Conservation (phyloP, 1,139 yeast species). For the Kodamaea fungicola region DNA sequence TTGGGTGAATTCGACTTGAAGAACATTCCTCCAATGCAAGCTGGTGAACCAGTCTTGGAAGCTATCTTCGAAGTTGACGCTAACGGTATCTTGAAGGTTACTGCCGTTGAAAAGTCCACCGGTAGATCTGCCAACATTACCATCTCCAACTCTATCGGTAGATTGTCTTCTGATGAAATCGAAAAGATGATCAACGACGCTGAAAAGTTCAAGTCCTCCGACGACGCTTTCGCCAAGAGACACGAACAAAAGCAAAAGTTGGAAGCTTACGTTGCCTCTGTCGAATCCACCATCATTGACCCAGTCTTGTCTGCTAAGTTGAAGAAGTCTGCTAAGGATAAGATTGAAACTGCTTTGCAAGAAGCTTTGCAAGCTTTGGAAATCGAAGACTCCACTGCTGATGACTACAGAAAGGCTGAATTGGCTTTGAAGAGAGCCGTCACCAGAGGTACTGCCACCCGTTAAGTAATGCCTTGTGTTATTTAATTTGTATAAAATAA, state of each 20-base stretch:
- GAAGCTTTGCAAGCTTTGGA: slow-evolving; percentile 98
- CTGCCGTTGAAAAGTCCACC: slow-evolving; percentile 98
- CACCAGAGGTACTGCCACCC: slow-evolving; percentile 99
- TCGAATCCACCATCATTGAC: slow-evolving; percentile 95
- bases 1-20: slow-evolving; percentile 99
- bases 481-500: slow-evolving; percentile 19
- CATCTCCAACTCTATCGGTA: slow-evolving; percentile 99
- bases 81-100: slow-evolving; percentile 99
- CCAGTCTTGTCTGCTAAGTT: slow-evolving; percentile 97
- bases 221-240: slow-evolving; percentile 99
- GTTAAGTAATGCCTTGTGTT: slow-evolving; percentile 50
- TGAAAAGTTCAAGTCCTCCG: slow-evolving; percentile 98
- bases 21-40: slow-evolving; percentile 98
- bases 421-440: slow-evolving; percentile 98
- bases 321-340: slow-evolving; percentile 97
- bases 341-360: slow-evolving; percentile 96
- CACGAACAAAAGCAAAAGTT: slow-evolving; percentile 99
- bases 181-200: slow-evolving; percentile 99
- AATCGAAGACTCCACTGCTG: slow-evolving; percentile 94
- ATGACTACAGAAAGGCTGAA: slow-evolving; percentile 98
- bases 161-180: slow-evolving; percentile 95
- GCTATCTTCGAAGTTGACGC: slow-evolving; percentile 99
- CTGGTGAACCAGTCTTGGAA: slow-evolving; percentile 99
- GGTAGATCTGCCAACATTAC: slow-evolving; percentile 99
- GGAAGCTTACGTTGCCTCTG: slow-evolving; percentile 97